Evolutionary conservation across 2,329 filamentous ascomycete species (phyloP), one percentile per base, ranked within the genome.

Genomic region (Arachnomyces sp.): DNA sequence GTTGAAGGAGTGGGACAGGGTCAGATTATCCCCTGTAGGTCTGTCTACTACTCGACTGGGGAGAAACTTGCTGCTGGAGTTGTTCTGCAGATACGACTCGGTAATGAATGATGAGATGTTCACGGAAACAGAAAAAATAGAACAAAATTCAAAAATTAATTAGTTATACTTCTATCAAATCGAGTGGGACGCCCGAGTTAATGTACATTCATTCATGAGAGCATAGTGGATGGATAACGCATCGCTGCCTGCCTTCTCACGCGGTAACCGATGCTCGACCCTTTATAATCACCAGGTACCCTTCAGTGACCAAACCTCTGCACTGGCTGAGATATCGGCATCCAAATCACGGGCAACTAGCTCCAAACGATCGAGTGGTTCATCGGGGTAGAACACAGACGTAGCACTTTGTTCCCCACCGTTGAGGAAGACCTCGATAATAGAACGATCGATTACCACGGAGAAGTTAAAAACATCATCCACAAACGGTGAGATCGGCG

Each of bases 401-500:
- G 73, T 77, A 0, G 58, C 74, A 25, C 61, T 64, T 36, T 68
- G 65, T 39, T 70, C 59, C 0, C 73, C 74, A 1, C 66, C 66
- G 41, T 75, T 70, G 18, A 77, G 42, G 47, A 76, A 77, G 2
- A 77, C 57, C 51, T 79, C 75, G 6, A 76, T 57, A 17, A 79
- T 69, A 9, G 64, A 70, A 4, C 72, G 60, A 50, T 79, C 76
- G 3, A 77, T 60, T 2, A 78, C 61, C 1, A 68, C 69, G 36
- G 68, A 66, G 28, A 78, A 54, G 43, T 50, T 48, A 56, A 64
- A 68, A 0, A 51, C 50, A 11, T 59, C 62, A 6, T 43, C 40
- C n/a, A 44, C 41, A 4, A 42, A 34, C n/a, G 49, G 34, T 5
- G 57, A 34, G 32, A 57, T 42, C 7, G 44, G 48, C n/a, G 49